Conservation (phyloP, 1,284 basidiomycete genomes). For the Xerocomus nothofagi region DNA sequence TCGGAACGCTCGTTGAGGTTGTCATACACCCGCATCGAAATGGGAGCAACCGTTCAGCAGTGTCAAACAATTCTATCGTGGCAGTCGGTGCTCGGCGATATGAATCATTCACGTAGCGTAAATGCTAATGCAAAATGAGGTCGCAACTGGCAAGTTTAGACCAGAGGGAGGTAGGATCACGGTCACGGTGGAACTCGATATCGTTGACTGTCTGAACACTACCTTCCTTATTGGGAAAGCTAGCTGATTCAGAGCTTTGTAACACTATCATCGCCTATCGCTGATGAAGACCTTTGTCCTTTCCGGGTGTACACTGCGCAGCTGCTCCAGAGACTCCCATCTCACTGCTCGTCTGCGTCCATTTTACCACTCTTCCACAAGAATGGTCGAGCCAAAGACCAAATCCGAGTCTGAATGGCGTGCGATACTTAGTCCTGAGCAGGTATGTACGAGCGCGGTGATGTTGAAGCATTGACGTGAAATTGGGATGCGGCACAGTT, state of each 20-base stretch:
- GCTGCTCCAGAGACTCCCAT: not conserved
- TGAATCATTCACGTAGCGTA: too few relatives aligned
- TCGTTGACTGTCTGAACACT: not conserved
- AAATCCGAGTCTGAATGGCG: constrained; percentile 88
- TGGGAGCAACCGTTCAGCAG: constrained; percentile 9
- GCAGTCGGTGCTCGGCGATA: too few relatives aligned
- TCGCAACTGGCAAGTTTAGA: not conserved
- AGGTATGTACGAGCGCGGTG: constrained; percentile 48
- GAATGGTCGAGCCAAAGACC: constrained; percentile 25
- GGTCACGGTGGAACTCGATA: too few relatives aligned
- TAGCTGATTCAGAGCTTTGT: not conserved
- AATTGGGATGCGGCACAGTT: constrained; percentile 55
- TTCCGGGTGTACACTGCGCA: not conserved
- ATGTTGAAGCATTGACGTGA: not conserved
- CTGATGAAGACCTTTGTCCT: not conserved
- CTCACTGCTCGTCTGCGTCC: not conserved
- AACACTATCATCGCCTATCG: not conserved
- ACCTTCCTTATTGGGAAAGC: constrained; percentile 2
- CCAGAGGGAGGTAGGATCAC: not conserved
- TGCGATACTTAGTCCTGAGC: constrained; percentile 78
- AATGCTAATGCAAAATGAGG: too few relatives aligned
- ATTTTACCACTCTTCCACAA: constrained; percentile 6
- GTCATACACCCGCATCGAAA: constrained; percentile 2
- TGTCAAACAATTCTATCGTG: too few relatives aligned
- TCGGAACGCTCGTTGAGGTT: constrained; percentile 1